Percentiles rank a stretch among this genome's conserved stretches.
Evolutionary conservation across 2,329 filamentous ascomycete genomes (phyloP).

Genomic region (Colletotrichum cuscutae): DNA sequence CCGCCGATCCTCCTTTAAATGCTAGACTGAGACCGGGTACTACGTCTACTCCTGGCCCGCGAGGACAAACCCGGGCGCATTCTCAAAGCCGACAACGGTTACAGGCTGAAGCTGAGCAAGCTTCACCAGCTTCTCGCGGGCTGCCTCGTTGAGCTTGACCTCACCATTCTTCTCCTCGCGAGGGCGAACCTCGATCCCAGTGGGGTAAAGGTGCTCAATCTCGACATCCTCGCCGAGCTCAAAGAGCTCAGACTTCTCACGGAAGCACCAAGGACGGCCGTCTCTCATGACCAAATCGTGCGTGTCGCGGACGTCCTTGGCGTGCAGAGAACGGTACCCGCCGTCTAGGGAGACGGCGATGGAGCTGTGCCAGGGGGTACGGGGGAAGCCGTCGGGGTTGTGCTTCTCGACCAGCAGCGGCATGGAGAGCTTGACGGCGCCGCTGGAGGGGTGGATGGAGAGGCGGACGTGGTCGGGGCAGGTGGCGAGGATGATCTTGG

Average conservation of each 20-base stretch:
- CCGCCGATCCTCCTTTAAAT: background rate
- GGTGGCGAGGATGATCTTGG: conserved; percentile 33
- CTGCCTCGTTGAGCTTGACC: background rate
- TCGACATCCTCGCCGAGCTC: conserved; percentile 33
- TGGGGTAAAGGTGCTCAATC: conserved; percentile 36
- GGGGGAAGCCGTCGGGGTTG: conserved; percentile 37
- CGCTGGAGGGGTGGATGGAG: conserved; percentile 36
- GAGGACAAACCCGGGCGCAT: background rate
- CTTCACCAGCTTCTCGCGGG: conserved; percentile 20
- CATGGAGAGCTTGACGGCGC: conserved; percentile 37
- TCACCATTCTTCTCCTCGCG: background rate
- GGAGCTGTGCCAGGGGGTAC: conserved; percentile 47
- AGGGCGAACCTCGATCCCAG: conserved; percentile 30
- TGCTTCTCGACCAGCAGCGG: conserved; percentile 37
- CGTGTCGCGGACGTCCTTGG: conserved; percentile 37
- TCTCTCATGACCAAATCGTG: conserved; percentile 46
- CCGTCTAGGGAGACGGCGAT: conserved; percentile 46
- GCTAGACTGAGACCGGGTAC: background rate
- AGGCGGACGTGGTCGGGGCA: conserved; percentile 36
- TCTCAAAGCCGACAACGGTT: conserved; percentile 12
- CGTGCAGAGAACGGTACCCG: conserved; percentile 37
- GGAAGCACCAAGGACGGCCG: conserved; percentile 47
- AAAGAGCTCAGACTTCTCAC: conserved; percentile 46
- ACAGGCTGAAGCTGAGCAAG: conserved; percentile 24
- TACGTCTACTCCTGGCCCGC: background rate